Evolutionary conservation across 805 yeast species (phyloP).

Genomic region (Candida lessepsii): DNA sequence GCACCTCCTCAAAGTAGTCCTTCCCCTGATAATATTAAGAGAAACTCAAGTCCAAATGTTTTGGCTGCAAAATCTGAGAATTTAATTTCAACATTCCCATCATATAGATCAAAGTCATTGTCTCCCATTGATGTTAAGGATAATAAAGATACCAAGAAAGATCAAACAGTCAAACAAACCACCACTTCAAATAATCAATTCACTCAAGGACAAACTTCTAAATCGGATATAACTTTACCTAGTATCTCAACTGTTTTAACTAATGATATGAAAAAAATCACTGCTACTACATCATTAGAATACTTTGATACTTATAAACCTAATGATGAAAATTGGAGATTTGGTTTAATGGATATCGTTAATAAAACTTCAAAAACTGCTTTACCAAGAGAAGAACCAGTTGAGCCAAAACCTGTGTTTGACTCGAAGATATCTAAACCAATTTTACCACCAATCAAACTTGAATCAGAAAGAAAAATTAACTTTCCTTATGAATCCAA

Average conservation of each 20-base stretch:
- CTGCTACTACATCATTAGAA: conserved; percentile 43
- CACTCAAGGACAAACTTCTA: conserved; percentile 5
- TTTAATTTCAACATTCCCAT: conserved; percentile 7
- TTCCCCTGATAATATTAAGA: conserved; percentile 16
- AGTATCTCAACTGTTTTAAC: conserved; percentile 34
- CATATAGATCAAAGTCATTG: conserved; percentile 25
- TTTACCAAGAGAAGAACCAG: conserved; percentile 12
- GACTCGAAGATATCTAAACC: conserved; percentile 35
- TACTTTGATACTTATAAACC: conserved; percentile 47
- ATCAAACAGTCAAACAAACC: too few species aligned
- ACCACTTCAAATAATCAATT: too few species aligned
- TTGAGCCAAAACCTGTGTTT: conserved; percentile 31
- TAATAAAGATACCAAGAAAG: background rate
- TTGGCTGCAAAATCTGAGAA: conserved; percentile 2
- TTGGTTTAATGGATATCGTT: conserved; percentile 37
- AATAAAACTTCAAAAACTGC: conserved; percentile 25
- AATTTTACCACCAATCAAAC: conserved; percentile 18
- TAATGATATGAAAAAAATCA: conserved; percentile 28
- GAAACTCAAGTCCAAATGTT: background rate
- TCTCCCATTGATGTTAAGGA: conserved; percentile 20
- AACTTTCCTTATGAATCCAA: conserved; percentile 56
- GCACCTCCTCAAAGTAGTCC: conserved; percentile 44
- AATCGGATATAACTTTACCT: conserved; percentile 26
- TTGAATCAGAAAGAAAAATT: conserved; percentile 32
- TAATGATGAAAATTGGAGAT: conserved; percentile 45